These are phyloP conservation scores for Lactarius evosmus DNA, from an alignment of 768 basidiomycete genomes.

Conservation along the genomic window DNA sequence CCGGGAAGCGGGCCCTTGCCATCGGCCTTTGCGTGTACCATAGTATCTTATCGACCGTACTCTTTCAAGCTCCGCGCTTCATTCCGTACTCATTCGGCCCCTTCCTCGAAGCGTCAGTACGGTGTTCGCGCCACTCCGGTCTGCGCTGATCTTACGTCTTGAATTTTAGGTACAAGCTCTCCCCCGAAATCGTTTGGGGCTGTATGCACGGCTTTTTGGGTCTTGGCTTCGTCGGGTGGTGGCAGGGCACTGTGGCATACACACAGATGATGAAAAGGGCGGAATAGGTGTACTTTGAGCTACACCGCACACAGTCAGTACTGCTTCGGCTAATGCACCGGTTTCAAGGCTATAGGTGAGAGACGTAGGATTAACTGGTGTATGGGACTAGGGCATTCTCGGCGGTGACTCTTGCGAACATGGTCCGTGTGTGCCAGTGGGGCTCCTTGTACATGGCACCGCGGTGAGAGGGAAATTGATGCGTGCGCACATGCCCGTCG, in stretches of 20 bases:
- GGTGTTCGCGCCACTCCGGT: background rate
- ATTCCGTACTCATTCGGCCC: constrained; percentile 70
- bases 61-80: constrained; percentile 75
- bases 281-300: constrained; percentile 4
- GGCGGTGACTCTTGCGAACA: background rate
- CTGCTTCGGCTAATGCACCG: background rate
- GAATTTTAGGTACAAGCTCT: constrained; percentile 49
- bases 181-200: constrained; percentile 75
- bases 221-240: constrained; percentile 73
- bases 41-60: constrained; percentile 63
- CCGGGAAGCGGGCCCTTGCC: constrained; percentile 80
- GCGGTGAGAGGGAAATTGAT: background rate
- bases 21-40: constrained; percentile 78
- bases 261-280: constrained; percentile 17
- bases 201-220: constrained; percentile 68
- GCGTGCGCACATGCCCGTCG: background rate
- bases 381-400: too few species aligned
- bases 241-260: constrained; percentile 68
- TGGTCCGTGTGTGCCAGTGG: background rate
- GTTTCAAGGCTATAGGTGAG: background rate
- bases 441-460: background rate
- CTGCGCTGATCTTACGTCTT: background rate
- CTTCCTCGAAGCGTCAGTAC: constrained; percentile 55
- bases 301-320: background rate
- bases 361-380: background rate